phyloP scores from a whole-genome alignment of 2,329 filamentous ascomycete genomes.

The Helotiales sp. region DNA sequence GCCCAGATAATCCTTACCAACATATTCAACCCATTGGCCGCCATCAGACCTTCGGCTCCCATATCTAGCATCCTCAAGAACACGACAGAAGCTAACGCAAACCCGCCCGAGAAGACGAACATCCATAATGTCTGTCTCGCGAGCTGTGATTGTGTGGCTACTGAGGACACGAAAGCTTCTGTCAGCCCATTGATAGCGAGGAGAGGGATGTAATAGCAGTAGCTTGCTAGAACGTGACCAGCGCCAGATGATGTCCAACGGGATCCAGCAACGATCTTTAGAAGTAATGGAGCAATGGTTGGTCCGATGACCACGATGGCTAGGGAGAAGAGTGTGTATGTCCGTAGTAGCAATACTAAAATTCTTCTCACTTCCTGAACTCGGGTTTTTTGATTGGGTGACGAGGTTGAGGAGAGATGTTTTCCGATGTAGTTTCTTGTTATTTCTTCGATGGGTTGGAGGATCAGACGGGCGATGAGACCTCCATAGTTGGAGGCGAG shows the following conservation, averaged over 20 bases:
- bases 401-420: slow-evolving; percentile 54
- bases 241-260: slow-evolving; percentile 76
- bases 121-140: slow-evolving; percentile 81
- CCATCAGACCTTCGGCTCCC: slow-evolving; percentile 79
- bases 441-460: slow-evolving; percentile 94
- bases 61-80: slow-evolving; percentile 68
- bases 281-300: slow-evolving; percentile 68
- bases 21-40: slow-evolving; percentile 92
- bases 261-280: slow-evolving; percentile 73
- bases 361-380: slow-evolving; percentile 48
- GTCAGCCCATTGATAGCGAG: slow-evolving; percentile 88
- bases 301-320: slow-evolving; percentile 72
- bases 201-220: slow-evolving; percentile 92
- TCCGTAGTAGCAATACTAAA: slow-evolving; percentile 63
- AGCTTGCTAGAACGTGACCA: slow-evolving; percentile 70
- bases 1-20: slow-evolving; percentile 81
- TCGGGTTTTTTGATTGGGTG: slow-evolving; percentile 29
- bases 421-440: slow-evolving; percentile 87
- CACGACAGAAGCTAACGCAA: slow-evolving; percentile 72
- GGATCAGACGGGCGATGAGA: slow-evolving; percentile 81
- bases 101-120: slow-evolving; percentile 75
- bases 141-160: slow-evolving; percentile 74
- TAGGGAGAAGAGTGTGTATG: slow-evolving; percentile 74
- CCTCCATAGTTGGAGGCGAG: slow-evolving; percentile 94
- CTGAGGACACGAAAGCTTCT: slow-evolving; percentile 89